phyloP scores from a whole-genome alignment of 139 green algal species.

The Parachlorella kessleri region DNA sequence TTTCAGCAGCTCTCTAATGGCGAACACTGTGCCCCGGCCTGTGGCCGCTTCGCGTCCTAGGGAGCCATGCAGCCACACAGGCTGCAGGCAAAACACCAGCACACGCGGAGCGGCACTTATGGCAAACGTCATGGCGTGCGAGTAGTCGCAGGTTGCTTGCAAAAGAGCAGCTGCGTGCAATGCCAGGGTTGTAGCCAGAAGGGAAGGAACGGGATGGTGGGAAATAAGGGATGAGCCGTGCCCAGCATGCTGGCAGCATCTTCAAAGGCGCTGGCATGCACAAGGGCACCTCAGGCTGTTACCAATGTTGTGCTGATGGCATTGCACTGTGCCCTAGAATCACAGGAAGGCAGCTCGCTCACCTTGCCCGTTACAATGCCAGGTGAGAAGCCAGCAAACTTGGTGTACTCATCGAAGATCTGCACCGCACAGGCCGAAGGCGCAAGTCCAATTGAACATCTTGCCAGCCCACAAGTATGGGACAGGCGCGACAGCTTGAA shows the following conservation, averaged over 20 bases:
- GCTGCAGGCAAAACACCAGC: constrained; percentile 42
- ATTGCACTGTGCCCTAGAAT: too few relatives aligned
- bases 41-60: constrained; percentile 86
- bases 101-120: too few relatives aligned
- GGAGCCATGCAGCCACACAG: constrained; percentile 85
- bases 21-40: constrained; percentile 81
- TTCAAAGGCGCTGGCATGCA: background rate
- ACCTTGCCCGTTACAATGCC: constrained; percentile 89
- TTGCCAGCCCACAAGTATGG: too few relatives aligned
- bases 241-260: background rate
- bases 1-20: constrained; percentile 68
- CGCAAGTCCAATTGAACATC: too few relatives aligned
- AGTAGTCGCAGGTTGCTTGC: background rate
- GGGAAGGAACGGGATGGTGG: too few relatives aligned
- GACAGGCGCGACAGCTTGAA: too few relatives aligned
- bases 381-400: constrained; percentile 83
- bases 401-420: constrained; percentile 94
- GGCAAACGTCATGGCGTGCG: too few relatives aligned
- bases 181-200: background rate
- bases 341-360: too few relatives aligned
- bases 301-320: background rate
- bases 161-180: background rate
- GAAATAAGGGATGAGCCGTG: background rate
- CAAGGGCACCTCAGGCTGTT: background rate
- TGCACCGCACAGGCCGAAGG: too few relatives aligned